Evolutionary conservation across 768 basidiomycete genomes (phyloP), one percentile per base, ranked within the genome.

Genomic region (Cantharellus anzutake): DNA sequence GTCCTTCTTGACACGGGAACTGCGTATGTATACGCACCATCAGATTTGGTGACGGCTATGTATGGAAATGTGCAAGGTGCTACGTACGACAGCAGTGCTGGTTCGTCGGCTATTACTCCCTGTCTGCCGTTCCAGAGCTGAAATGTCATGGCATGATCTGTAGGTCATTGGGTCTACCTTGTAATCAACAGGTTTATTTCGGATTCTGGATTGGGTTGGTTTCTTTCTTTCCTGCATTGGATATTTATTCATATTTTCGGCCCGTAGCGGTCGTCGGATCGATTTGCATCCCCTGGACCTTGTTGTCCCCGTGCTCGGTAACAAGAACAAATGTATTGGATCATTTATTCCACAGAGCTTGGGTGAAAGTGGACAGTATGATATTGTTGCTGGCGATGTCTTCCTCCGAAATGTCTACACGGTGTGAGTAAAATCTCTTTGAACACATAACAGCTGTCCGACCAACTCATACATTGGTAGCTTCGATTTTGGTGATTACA

Each of bases 371-470:
- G 71, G 71, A 57, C 74, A 86, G 70, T 88, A 86, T 67, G 88
- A 91, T 68, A 84, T 85, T 81, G 74, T 91, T 51, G 67, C 89
- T 58, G 88, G 88, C 29, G 87, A 85, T 70, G 89, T 86, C 65
- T 76, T 87, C 67, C 75, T 91, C 61, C 86, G 88, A 61, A 84
- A 85, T 14, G 72, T 89, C 42, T 90, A 90, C 69, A 78, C 84
- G 4, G 71, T 91, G 60, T 91, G 88, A 68, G 84, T 89, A 29
- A 29, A 29, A 29, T 29, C 20, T 29, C 1, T 29, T 29, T 29
- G 20, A 29, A 29, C 20, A 29, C 20, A 29, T 29, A 29, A 29
- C 20, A 29, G 20, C 20, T 29, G 20, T 29, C 20, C 20, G 20
- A 29, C 20, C 1, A 29, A 29, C 20, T 29, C 57, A 55, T 55